Evolutionary conservation across 208 protist species (phyloP).

Genomic region (Trypanosoma congolense): DNA sequence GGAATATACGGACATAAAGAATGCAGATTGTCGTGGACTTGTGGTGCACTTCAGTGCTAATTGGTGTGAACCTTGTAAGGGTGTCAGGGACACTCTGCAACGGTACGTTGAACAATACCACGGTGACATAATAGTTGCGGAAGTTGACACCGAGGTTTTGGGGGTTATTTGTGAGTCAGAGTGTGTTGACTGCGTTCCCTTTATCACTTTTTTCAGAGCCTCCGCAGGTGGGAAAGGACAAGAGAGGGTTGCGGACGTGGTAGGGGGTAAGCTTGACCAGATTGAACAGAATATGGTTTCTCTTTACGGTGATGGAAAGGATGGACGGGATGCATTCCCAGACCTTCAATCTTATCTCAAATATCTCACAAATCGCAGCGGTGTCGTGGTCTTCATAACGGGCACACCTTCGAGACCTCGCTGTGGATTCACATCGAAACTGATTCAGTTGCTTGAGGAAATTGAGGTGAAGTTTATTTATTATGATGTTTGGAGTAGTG

Average conservation of each 20-base stretch:
- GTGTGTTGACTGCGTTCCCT: slow-evolving; percentile 83
- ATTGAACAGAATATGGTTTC: slow-evolving; percentile 75
- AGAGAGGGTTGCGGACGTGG: slow-evolving; percentile 78
- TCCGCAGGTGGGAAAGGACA: slow-evolving; percentile 23
- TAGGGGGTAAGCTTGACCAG: slow-evolving; percentile 69
- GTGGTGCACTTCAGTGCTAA: slow-evolving; percentile 85
- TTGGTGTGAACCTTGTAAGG: slow-evolving; percentile 88
- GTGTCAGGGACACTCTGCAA: slow-evolving; percentile 51
- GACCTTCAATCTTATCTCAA: slow-evolving; percentile 77
- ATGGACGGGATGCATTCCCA: slow-evolving; percentile 43
- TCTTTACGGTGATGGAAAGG: slow-evolving; percentile 60
- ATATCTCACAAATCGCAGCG: slow-evolving; percentile 69
- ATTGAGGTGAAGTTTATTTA: slow-evolving; percentile 61
- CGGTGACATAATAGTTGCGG: slow-evolving; percentile 59
- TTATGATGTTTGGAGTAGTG: slow-evolving; percentile 90
- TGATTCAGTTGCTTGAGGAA: slow-evolving; percentile 75
- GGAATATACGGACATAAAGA: slow-evolving; percentile 53
- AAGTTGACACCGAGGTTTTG: slow-evolving; percentile 69
- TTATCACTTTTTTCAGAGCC: slow-evolving; percentile 83
- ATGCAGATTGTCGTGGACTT: slow-evolving; percentile 43
- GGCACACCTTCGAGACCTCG: slow-evolving; percentile 82
- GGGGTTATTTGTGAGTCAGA: slow-evolving; percentile 69
- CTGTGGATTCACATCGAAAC: slow-evolving; percentile 86
- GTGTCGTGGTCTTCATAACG: slow-evolving; percentile 90
- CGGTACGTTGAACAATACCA: slow-evolving; percentile 34